Base-by-base conservation (phyloP, 2,329 filamentous ascomycete genomes). In the Trichophyton simii region DNA sequence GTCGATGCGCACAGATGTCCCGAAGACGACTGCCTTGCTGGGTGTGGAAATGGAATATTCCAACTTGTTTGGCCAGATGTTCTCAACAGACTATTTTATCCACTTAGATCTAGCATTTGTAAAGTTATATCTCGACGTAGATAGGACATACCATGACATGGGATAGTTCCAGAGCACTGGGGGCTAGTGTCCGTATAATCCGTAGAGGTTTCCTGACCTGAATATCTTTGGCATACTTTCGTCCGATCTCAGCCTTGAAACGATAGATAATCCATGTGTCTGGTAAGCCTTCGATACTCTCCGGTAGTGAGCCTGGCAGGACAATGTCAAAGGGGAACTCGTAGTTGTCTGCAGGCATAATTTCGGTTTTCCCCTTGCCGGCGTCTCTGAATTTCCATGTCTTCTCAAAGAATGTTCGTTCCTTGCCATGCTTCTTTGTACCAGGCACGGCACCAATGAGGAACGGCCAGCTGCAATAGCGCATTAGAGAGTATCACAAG, bases 51-150 rank as follows among this genome's bases (percentile, higher is more conserved):
- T 91, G 34, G 90, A 92, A 76, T 99, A 99, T 72, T 95, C 89
- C 68, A 97, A 83, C 79, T 99, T 99, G 78, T 96, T 94, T 4
- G 91, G 88, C 94, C 94, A 99, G 65, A 95, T 88, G 70, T 96
- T 96, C 74, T 96, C 91, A 65, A 97, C 91, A 65, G 89, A 81
- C 62, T 63, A 54, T 11, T 11, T 38, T 9, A 38, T 31, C 7
- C 15, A 36, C 20, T 57, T 60, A 61, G 13, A 4, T 28, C 18
- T 44, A 20, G 11, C 13, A 13, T 3, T 38, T 2, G 13, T 58
- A 41, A 18, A 6, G 11, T 6, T 13, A 38, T 50, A 20, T 31
- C 15, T 46, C 20, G 13, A 36, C 15, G 25, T 18, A 57, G 13
- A 38, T 38, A 38, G 3, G 20, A 65, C 71, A 66, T 70, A 79